Evolutionary conservation across 495 filamentous ascomycete species (phyloP).

Genomic region (Neurospora sp.): DNA sequence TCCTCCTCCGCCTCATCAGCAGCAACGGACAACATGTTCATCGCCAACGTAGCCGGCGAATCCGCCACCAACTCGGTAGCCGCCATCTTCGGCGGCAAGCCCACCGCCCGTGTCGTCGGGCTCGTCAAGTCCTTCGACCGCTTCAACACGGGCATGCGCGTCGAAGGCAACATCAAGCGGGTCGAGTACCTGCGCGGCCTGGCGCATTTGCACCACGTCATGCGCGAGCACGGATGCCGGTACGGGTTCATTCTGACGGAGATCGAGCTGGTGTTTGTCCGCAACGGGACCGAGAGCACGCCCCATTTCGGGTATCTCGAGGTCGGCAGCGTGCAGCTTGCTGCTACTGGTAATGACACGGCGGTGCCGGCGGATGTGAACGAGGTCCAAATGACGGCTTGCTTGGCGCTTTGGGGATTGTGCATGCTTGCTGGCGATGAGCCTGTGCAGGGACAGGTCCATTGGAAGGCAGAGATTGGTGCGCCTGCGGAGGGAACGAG

Average conservation of each 20-base stretch:
- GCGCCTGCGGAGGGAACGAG: slow-evolving; percentile 68
- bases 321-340: slow-evolving; percentile 51
- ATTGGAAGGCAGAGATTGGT: slow-evolving; percentile 70
- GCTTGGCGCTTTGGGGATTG: slow-evolving; percentile 41
- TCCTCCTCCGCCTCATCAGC: slow-evolving; percentile 40
- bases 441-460: slow-evolving; percentile 52
- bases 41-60: slow-evolving; percentile 49
- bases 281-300: slow-evolving; percentile 58
- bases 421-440: slow-evolving; percentile 77
- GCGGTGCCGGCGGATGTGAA: slow-evolving; percentile 14
- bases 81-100: slow-evolving; percentile 57
- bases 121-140: slow-evolving; percentile 81
- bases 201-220: slow-evolving; percentile 71
- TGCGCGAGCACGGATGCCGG: slow-evolving; percentile 85
- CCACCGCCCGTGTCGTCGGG: slow-evolving; percentile 72
- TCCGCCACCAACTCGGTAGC: slow-evolving; percentile 27
- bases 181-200: slow-evolving; percentile 80
- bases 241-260: slow-evolving; percentile 95
- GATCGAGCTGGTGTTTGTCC: slow-evolving; percentile 85
- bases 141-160: slow-evolving; percentile 91
- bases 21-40: slow-evolving; percentile 59
- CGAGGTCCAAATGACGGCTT: slow-evolving; percentile 44
- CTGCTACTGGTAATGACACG: slow-evolving; percentile 16
- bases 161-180: slow-evolving; percentile 64
- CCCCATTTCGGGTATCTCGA: slow-evolving; percentile 83